Evolutionary conservation across 495 filamentous ascomycete genomes (phyloP).

Genomic region (Aspergillus homomorphus): DNA sequence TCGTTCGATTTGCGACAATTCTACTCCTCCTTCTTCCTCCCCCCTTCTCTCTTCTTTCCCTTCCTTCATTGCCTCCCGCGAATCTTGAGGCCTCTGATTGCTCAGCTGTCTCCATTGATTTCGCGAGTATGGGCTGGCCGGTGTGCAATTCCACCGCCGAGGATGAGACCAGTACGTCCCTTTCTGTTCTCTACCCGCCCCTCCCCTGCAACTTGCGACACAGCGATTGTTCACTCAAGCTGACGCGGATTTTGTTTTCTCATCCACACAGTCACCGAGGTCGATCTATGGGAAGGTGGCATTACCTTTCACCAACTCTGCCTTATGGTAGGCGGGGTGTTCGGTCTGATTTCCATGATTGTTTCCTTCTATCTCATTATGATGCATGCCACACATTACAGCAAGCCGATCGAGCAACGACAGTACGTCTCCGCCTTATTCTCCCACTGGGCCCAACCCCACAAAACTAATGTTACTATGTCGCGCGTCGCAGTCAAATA

Average conservation of each 20-base stretch:
- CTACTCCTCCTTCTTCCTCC: not conserved
- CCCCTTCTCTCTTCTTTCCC: constrained; percentile 7
- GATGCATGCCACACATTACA: constrained; percentile 78
- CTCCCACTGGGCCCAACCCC: constrained; percentile 17
- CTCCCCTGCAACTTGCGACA: constrained; percentile 3
- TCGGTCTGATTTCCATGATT: constrained; percentile 41
- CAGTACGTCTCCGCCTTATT: constrained; percentile 57
- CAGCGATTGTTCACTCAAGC: constrained; percentile 3
- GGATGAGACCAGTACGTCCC: constrained; percentile 39
- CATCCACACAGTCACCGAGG: constrained; percentile 35
- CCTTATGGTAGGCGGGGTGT: constrained; percentile 47
- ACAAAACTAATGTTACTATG: constrained; percentile 8
- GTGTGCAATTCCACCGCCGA: constrained; percentile 50
- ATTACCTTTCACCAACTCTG: constrained; percentile 48
- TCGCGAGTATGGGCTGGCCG: constrained; percentile 48
- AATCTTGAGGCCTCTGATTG: not conserved
- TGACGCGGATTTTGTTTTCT: not conserved
- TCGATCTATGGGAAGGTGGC: constrained; percentile 45
- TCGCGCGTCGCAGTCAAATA: constrained; percentile 64
- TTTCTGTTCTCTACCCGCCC: not conserved
- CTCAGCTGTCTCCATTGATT: constrained; percentile 3
- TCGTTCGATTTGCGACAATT: constrained; percentile 10
- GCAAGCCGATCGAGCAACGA: constrained; percentile 75
- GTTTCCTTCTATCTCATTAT: constrained; percentile 58
- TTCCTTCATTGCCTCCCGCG: not conserved